Evolutionary conservation across 208 protist genomes (phyloP), one percentile per base, ranked within the genome.

Genomic region (Wallacemonas rigidus): DNA sequence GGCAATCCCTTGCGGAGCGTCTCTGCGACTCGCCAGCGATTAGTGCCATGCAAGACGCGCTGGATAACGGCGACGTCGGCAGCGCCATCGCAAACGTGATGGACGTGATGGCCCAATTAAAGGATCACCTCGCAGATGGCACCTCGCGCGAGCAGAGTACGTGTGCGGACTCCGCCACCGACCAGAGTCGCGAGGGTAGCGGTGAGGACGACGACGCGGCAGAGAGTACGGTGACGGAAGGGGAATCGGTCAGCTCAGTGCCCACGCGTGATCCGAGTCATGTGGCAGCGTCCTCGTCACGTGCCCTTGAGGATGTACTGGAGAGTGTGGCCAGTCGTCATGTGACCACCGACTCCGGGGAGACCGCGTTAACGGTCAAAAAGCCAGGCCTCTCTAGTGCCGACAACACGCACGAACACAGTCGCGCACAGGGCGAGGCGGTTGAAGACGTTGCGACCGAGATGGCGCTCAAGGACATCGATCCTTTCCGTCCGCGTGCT

Each of bases 401-500:
- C 26, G 26, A 26, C 26, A 26, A 26, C 26, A 26, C 26, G 26
- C 26, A 26, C 26, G 26, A 26, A 26, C 26, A 26, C 26, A 26
- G 26, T 26, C 26, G 26, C 26, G 26, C 26, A 26, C 26, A 26
- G 26, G 26, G 26, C 26, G 26, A 26, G 26, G 26, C 26, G 26
- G 51, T 1, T 26, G 17, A 38, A 43, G 58, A 35, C 17, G 51
- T 56, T 4, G 62, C 14, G 15, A n/a, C 53, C 38, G 43, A 17
- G 51, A 74, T 76, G 61, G 70, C 5, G 70, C 51, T 74, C 12
- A 74, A 74, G 51, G 70, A 82, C 47, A 82, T 79, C 67, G 77
- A 76, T 35, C 74, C 74, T 2, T 65, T 79, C 43, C 57, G 63
- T 2, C 73, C 73, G 55, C 69, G 70, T 38, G 58, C 67, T 45